A percentile compares a stretch with the other conserved stretches of the same genome.
These are phyloP conservation scores for Endothia cerciana DNA, from an alignment of 2,329 filamentous ascomycete genomes.

Conservation along the genomic window DNA sequence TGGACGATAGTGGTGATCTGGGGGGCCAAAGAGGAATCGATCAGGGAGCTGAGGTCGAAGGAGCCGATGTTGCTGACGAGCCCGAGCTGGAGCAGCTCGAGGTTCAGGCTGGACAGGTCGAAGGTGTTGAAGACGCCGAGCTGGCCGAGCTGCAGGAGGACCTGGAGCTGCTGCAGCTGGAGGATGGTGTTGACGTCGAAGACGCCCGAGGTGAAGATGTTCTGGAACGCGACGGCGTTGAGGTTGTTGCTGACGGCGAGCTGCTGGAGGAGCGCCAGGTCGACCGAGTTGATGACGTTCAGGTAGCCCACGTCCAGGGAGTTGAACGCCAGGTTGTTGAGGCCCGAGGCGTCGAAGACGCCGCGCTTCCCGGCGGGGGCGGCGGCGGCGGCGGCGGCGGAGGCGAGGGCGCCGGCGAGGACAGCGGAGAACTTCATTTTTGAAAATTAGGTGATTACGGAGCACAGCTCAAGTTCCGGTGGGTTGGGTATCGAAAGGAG, in stretches of 20 bases:
- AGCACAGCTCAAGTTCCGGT: conserved; percentile 53
- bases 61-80: conserved; percentile 34
- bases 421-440: conserved; percentile 55
- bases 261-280: conserved; percentile 47
- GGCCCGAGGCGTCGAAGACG: conserved; percentile 44
- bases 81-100: conserved; percentile 36
- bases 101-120: conserved; percentile 35
- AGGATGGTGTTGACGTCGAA: conserved; percentile 48
- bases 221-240: conserved; percentile 48
- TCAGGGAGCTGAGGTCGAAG: conserved; percentile 35
- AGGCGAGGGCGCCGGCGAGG: conserved; percentile 49
- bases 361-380: conserved; percentile 41
- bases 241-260: conserved; percentile 50
- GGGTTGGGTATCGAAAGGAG: conserved; percentile 42
- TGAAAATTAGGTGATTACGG: conserved; percentile 40
- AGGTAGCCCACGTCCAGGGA: conserved; percentile 50
- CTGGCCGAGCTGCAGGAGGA: conserved; percentile 41
- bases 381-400: conserved; percentile 50
- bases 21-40: conserved; percentile 32
- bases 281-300: conserved; percentile 50
- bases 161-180: conserved; percentile 47
- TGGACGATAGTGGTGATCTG: conserved; percentile 32
- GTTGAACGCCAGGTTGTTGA: conserved; percentile 48
- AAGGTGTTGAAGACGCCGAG: conserved; percentile 38
- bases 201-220: conserved; percentile 44